phyloP scores from a whole-genome alignment of 2,329 filamentous ascomycete species.

The Tolypocladium tundrense region DNA sequence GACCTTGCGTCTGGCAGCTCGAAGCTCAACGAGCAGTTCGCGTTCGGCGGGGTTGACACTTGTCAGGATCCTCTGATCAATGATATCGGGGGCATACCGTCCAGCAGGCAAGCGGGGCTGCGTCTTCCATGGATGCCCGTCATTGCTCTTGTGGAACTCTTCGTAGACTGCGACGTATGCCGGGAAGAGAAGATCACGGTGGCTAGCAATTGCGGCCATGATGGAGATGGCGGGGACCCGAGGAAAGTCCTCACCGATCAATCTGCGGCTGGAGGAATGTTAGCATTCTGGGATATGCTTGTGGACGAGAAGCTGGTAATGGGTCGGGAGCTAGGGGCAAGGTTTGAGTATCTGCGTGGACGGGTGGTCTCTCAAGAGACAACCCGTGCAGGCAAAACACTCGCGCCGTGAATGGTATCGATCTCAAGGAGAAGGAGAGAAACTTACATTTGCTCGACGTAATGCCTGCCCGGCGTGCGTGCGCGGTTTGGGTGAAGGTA shows the following conservation, averaged over 20 bases:
- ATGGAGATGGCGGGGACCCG: not conserved
- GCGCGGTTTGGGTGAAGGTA: not conserved
- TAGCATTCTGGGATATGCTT: not conserved
- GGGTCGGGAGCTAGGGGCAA: not conserved
- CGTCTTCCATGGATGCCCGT: not conserved
- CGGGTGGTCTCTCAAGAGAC: not conserved
- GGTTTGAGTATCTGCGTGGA: not conserved
- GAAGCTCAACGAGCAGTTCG: constrained; percentile 11
- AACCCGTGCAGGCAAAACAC: no score
- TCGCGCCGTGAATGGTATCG: not conserved
- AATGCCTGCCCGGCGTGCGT: no score
- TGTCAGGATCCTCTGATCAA: constrained; percentile 4
- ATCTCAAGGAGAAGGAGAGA: not conserved
- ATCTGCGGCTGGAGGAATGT: not conserved
- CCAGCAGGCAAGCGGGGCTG: not conserved
- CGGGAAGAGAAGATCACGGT: not conserved
- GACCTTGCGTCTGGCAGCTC: constrained; percentile 7
- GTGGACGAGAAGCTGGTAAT: not conserved
- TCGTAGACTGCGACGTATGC: constrained; percentile 1
- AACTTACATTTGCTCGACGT: not conserved
- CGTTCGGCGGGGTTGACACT: constrained; percentile 1
- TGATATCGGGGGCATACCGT: not conserved
- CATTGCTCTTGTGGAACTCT: not conserved
- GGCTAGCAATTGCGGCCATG: not conserved
- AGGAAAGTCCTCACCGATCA: not conserved